phyloP scores from a whole-genome alignment of 129 eudicot species.

The Artemisia argyi region DNA sequence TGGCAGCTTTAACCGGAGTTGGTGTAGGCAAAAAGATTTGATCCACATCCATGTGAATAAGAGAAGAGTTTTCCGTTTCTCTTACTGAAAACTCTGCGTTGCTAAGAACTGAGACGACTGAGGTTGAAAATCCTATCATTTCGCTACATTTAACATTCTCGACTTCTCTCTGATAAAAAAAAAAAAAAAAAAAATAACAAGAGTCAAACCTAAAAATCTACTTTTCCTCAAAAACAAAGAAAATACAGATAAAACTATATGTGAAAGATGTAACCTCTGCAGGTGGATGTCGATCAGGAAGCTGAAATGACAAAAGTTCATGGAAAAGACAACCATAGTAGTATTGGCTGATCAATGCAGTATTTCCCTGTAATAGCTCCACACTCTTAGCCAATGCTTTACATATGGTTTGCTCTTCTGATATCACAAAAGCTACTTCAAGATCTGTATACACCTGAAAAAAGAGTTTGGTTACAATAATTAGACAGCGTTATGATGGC shows the following conservation, averaged over 20 bases:
- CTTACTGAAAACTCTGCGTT: conserved; percentile 70
- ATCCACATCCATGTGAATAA: conserved; percentile 91
- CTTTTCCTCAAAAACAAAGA: conserved; percentile 3
- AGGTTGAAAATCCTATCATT: conserved; percentile 72
- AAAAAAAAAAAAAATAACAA: neutral
- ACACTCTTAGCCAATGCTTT: conserved; percentile 83
- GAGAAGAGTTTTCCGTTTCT: conserved; percentile 48
- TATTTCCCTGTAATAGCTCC: conserved; percentile 89
- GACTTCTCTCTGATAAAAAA: conserved; percentile 49
- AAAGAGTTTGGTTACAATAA: neutral
- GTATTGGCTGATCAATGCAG: conserved; percentile 87
- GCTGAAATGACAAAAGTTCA: conserved; percentile 92
- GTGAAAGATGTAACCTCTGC: conserved; percentile 47
- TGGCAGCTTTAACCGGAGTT: conserved; percentile 73
- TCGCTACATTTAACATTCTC: conserved; percentile 48
- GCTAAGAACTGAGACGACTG: conserved; percentile 60
- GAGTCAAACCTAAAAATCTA: neutral
- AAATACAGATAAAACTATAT: neutral
- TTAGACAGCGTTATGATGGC: neutral
- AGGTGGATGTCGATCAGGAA: conserved; percentile 82
- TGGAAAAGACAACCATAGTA: conserved; percentile 95
- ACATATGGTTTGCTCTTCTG: conserved; percentile 77
- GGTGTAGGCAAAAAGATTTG: conserved; percentile 85
- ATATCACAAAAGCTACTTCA: conserved; percentile 97
- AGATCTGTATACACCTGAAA: conserved; percentile 88